phyloP scores from a whole-genome alignment of 345 rosid genomes.

The Capsella bursapastoris region DNA sequence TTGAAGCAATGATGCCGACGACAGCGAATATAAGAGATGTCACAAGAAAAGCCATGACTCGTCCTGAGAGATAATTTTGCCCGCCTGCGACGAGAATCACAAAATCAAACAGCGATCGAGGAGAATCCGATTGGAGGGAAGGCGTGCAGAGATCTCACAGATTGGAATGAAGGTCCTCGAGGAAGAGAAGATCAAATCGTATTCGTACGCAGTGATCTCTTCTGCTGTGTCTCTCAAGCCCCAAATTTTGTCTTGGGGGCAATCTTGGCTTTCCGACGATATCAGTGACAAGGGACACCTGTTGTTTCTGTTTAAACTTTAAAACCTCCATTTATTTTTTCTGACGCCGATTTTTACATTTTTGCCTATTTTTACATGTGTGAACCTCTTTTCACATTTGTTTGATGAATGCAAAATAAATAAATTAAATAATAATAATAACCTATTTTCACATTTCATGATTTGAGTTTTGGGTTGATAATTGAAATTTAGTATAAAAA shows the following conservation, averaged over 20 bases:
- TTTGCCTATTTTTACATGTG: too few relatives aligned
- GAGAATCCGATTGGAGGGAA: background rate
- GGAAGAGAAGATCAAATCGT: constrained; percentile 21
- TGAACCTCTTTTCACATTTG: too few relatives aligned
- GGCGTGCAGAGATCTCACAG: constrained; percentile 18
- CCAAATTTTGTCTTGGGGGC: constrained; percentile 28
- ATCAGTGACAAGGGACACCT: background rate
- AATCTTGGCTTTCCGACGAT: constrained; percentile 5
- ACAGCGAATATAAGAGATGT: constrained; percentile 80
- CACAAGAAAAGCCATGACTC: constrained; percentile 78
- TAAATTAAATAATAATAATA: too few relatives aligned
- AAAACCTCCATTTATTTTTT: background rate
- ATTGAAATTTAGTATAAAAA: too few relatives aligned
- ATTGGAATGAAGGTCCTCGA: constrained; percentile 18
- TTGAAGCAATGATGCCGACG: constrained; percentile 76
- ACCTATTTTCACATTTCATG: too few relatives aligned
- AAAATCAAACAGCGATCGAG: constrained; percentile 12
- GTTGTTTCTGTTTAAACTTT: background rate
- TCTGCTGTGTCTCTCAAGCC: background rate
- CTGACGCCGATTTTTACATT: background rate
- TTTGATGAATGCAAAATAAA: too few relatives aligned
- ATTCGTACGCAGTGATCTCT: constrained; percentile 22
- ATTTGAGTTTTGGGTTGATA: too few relatives aligned
- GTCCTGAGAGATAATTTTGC: constrained; percentile 30
- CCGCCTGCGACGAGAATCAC: background rate